These are phyloP conservation scores for Paraphaeosphaeria sporulosa DNA, from an alignment of 2,329 filamentous ascomycete genomes.

Conservation along the genomic window DNA sequence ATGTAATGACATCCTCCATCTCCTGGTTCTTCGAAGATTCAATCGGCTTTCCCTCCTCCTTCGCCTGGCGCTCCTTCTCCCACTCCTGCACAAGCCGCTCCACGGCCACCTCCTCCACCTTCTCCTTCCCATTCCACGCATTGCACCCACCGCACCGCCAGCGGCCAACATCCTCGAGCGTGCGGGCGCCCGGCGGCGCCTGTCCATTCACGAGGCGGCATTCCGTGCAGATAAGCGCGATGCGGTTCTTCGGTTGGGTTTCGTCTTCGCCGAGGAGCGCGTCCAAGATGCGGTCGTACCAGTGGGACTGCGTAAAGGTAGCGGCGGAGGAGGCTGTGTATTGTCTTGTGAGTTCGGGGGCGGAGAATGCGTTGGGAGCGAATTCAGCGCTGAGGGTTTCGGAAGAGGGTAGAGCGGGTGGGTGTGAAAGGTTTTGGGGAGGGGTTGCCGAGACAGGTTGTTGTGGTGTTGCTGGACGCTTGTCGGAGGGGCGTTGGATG, in stretches of 20 bases:
- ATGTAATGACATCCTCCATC: constrained; percentile 26
- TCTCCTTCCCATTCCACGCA: constrained; percentile 80
- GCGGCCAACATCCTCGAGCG: constrained; percentile 77
- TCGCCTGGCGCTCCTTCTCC: constrained; percentile 62
- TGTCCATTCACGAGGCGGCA: constrained; percentile 95
- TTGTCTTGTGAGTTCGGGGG: constrained; percentile 36
- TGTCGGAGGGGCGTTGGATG: constrained; percentile 55
- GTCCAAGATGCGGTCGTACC: constrained; percentile 96
- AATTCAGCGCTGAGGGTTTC: constrained; percentile 65
- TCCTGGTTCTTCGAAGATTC: constrained; percentile 28
- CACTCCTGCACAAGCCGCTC: constrained; percentile 37
- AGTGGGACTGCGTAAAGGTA: constrained; percentile 64
- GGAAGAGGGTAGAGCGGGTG: constrained; percentile 27
- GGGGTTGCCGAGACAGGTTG: constrained; percentile 23
- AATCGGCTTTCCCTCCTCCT: constrained; percentile 18
- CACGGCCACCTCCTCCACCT: constrained; percentile 73
- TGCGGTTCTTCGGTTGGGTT: constrained; percentile 86
- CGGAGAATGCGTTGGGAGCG: constrained; percentile 72
- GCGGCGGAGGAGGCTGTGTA: constrained; percentile 47
- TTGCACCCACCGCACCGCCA: constrained; percentile 93
- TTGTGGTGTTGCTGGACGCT: constrained; percentile 43
- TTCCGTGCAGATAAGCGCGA: constrained; percentile 81
- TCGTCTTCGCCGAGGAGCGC: constrained; percentile 94
- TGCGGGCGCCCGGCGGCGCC: constrained; percentile 84
- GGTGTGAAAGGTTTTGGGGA: constrained; percentile 24